Conservation (phyloP, 2,329 filamentous ascomycete species). For the Cladosporium sp. region DNA sequence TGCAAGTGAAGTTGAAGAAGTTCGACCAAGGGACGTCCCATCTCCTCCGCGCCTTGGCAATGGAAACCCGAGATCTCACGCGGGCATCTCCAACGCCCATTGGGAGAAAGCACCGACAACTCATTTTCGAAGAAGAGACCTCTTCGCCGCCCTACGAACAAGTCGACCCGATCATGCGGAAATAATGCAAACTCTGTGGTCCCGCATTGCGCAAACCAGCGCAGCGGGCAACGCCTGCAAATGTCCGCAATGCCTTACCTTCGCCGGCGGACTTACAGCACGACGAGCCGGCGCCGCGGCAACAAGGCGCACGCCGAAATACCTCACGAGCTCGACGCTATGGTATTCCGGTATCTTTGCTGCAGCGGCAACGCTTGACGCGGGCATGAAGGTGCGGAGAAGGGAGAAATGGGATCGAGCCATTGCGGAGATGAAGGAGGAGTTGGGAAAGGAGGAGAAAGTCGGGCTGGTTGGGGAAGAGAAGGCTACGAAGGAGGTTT, state of each 20-base stretch:
- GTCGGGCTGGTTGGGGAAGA: conserved; percentile 10
- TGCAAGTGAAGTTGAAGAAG: no score
- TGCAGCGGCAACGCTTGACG: conserved; percentile 60
- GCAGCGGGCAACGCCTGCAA: conserved; percentile 46
- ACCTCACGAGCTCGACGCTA: conserved; percentile 53
- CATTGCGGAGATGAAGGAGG: conserved; percentile 52
- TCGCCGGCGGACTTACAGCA: conserved; percentile 41
- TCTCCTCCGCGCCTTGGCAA: not conserved
- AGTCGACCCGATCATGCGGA: conserved; percentile 14
- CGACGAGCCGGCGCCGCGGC: conserved; percentile 49
- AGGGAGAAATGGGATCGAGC: conserved; percentile 57
- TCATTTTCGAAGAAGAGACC: no score
- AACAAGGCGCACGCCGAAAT: conserved; percentile 48
- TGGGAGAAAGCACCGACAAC: not conserved
- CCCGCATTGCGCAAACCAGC: conserved; percentile 59
- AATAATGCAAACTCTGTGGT: conserved; percentile 65
- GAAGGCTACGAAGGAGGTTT: not conserved
- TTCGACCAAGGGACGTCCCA: no score
- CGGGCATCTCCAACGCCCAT: not conserved
- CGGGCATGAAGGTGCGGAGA: conserved; percentile 53
- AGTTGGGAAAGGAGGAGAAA: conserved; percentile 39
- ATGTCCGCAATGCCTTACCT: conserved; percentile 57
- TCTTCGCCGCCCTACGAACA: not conserved
- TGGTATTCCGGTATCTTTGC: conserved; percentile 65
- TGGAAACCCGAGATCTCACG: not conserved